Percentiles rank a stretch among this genome's conserved stretches.
Conservation (phyloP, 805 yeast species). For the Limtongozyma cylindracea region DNA sequence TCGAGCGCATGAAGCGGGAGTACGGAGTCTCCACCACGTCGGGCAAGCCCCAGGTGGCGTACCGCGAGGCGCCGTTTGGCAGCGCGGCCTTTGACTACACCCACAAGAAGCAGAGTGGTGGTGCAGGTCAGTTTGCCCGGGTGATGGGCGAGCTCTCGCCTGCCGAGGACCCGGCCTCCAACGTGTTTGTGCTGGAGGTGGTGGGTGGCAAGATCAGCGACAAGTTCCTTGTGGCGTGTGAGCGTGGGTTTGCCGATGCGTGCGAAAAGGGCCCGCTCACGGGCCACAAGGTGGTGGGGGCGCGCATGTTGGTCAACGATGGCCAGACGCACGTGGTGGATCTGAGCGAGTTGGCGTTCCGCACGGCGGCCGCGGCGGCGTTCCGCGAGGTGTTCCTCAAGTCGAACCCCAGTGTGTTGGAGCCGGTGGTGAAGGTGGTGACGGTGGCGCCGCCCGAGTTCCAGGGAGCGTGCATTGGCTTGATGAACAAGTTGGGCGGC, state of each 20-base stretch:
- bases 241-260: slow-evolving; percentile 85
- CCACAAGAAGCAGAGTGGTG: slow-evolving; percentile 96
- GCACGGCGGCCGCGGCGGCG: slow-evolving; percentile 78
- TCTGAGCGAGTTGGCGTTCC: slow-evolving; percentile 87
- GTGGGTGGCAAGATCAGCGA: slow-evolving; percentile 96
- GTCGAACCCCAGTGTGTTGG: slow-evolving; percentile 72
- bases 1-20: slow-evolving; percentile 95
- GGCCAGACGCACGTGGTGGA: slow-evolving; percentile 97
- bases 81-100: slow-evolving; percentile 71
- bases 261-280: slow-evolving; percentile 90
- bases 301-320: slow-evolving; percentile 79
- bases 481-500: slow-evolving; percentile 80
- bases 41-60: slow-evolving; percentile 95
- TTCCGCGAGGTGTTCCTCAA: slow-evolving; percentile 75
- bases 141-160: slow-evolving; percentile 68
- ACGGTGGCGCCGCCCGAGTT: slow-evolving; percentile 91
- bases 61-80: slow-evolving; percentile 71
- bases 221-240: slow-evolving; percentile 82
- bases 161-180: slow-evolving; percentile 23
- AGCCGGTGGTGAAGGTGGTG: slow-evolving; percentile 88
- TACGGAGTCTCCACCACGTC: slow-evolving; percentile 87
- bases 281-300: slow-evolving; percentile 87
- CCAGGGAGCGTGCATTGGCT: slow-evolving; percentile 81
- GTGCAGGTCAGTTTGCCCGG: slow-evolving; percentile 98
- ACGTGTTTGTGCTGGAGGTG: slow-evolving; percentile 62